phyloP scores from a whole-genome alignment of 1,139 yeast genomes.

The Candida albicans region DNA sequence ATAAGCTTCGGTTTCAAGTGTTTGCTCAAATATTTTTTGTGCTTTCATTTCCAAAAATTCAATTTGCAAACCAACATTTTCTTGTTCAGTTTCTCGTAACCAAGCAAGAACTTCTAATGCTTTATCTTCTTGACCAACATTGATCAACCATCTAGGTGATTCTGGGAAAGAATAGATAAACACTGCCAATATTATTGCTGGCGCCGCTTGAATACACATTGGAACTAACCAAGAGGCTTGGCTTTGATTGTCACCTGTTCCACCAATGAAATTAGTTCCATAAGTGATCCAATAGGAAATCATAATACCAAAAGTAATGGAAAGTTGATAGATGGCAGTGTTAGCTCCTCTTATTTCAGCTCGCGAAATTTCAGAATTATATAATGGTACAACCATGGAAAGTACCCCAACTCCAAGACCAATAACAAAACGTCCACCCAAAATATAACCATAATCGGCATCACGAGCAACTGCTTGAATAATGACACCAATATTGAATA shows the following conservation, averaged over 20 bases:
- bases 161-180: constrained; percentile 22
- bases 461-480: constrained; percentile 29
- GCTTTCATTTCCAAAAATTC: constrained; percentile 22
- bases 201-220: constrained; percentile 26
- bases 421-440: constrained; percentile 26
- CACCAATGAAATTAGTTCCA: constrained; percentile 38
- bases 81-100: constrained; percentile 15
- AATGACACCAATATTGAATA: constrained; percentile 34
- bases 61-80: constrained; percentile 17
- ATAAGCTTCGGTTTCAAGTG: constrained; percentile 11
- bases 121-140: constrained; percentile 18
- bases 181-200: constrained; percentile 21
- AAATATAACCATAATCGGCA: constrained; percentile 17
- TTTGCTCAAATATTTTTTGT: constrained; percentile 20
- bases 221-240: constrained; percentile 40
- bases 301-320: constrained; percentile 66
- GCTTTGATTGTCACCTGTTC: constrained; percentile 32
- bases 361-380: constrained; percentile 22
- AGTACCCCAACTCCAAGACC: constrained; percentile 25
- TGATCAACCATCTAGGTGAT: constrained; percentile 25
- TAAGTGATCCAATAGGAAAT: constrained; percentile 72
- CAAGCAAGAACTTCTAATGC: constrained; percentile 24
- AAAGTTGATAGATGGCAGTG: constrained; percentile 64
- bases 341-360: constrained; percentile 67
- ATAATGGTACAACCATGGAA: constrained; percentile 24